These are phyloP conservation scores for Rhizopus delemar DNA, from an alignment of 371 early-diverging fungal genomes.

Conservation along the genomic window DNA sequence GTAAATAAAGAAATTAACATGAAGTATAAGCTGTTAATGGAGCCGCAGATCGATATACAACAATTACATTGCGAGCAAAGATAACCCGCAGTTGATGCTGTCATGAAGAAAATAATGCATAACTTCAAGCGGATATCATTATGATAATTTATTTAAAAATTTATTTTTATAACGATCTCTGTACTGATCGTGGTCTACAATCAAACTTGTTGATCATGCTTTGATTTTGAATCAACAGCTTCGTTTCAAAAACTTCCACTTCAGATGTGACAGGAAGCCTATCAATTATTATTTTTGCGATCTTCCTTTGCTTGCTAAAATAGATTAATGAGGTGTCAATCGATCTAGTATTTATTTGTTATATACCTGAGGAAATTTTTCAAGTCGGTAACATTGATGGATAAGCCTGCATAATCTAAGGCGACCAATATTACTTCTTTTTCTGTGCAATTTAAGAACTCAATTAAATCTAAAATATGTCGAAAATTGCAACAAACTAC, in stretches of 20 bases:
- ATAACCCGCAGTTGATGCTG: conserved; percentile 15
- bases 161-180: conserved; percentile 16
- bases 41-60: too few relatives aligned
- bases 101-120: conserved; percentile 14
- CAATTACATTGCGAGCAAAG: conserved; percentile 22
- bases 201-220: conserved; percentile 16
- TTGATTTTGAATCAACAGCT: conserved; percentile 16
- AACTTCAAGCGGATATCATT: conserved; percentile 13
- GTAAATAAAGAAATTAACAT: too few relatives aligned
- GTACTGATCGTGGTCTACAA: conserved; percentile 18
- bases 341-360: conserved; percentile 20
- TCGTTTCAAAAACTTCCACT: conserved; percentile 20
- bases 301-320: conserved; percentile 17
- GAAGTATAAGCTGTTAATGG: too few relatives aligned
- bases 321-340: conserved; percentile 16
- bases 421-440: conserved; percentile 15
- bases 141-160: too few relatives aligned
- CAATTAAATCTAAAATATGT: conserved; percentile 21
- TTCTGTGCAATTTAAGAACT: conserved; percentile 14
- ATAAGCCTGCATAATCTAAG: conserved; percentile 20
- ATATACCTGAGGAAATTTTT: conserved; percentile 21
- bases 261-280: conserved; percentile 20
- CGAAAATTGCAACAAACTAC: conserved; percentile 16
- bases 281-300: conserved; percentile 19
- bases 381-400: conserved; percentile 16